Percentiles rank a stretch among this genome's conserved stretches.
phyloP scores from a whole-genome alignment of 805 yeast genomes.

The Debaryomyces maramus region DNA sequence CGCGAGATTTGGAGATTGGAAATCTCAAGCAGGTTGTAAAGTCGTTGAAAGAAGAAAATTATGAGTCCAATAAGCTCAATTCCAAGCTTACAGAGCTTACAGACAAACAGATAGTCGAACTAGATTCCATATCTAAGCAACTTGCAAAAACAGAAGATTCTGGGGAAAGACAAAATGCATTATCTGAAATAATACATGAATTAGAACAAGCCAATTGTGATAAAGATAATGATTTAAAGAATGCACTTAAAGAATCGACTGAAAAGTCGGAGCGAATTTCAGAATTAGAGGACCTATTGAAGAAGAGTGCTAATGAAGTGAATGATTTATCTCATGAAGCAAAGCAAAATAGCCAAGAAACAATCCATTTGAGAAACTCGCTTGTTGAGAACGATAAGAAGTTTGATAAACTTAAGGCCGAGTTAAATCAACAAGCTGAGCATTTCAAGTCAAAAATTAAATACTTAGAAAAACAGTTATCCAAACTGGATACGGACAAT shows the following conservation, averaged over 20 bases:
- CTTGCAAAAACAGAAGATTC: too few relatives aligned
- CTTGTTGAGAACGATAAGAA: too few relatives aligned
- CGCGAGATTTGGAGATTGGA: conserved; percentile 22
- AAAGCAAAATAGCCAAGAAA: conserved; percentile 6
- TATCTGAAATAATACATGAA: background rate
- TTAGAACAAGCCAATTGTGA: background rate
- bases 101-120: background rate
- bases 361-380: background rate
- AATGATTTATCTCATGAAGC: background rate
- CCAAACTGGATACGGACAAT: too few relatives aligned
- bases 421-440: background rate
- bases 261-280: too few relatives aligned
- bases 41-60: background rate
- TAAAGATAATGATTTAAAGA: background rate
- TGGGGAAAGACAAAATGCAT: too few relatives aligned
- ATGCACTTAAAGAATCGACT: background rate
- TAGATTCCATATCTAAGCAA: too few relatives aligned
- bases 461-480: too few relatives aligned
- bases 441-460: background rate
- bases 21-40: conserved; percentile 5
- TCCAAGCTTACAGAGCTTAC: background rate
- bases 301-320: background rate
- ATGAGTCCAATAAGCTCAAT: background rate
- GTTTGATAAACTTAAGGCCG: background rate
- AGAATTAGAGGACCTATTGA: too few relatives aligned